phyloP scores from a whole-genome alignment of 345 rosid genomes.

The Raphanus raphanistrum region DNA sequence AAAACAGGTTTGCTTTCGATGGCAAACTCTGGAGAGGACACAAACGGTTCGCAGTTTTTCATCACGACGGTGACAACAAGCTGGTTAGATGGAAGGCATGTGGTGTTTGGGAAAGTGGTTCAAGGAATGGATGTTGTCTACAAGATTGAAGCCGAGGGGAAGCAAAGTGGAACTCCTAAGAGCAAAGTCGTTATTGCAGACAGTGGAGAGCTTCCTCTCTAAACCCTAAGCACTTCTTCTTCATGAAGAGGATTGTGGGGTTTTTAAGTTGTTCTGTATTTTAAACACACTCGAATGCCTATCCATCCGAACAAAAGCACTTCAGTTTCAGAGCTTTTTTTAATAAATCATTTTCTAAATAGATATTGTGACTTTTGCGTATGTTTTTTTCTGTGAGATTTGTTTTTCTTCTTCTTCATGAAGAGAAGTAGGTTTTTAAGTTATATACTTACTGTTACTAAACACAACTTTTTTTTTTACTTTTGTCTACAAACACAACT shows the following conservation, averaged over 20 bases:
- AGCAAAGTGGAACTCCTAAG: slow-evolving; percentile 37
- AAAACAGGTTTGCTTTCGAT: slow-evolving; percentile 70
- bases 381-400: background rate
- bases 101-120: slow-evolving; percentile 93
- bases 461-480: background rate
- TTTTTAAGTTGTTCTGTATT: slow-evolving; percentile 13
- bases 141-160: slow-evolving; percentile 94
- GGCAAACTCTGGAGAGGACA: slow-evolving; percentile 94
- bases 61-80: background rate
- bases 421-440: background rate
- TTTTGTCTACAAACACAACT: background rate
- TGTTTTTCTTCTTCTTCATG: background rate
- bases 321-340: background rate
- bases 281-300: background rate
- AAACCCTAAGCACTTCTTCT: slow-evolving; percentile 23
- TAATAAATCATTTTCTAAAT: background rate
- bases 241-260: background rate
- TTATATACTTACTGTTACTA: background rate
- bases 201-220: slow-evolving; percentile 90
- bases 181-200: slow-evolving; percentile 82
- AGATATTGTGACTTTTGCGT: slow-evolving; percentile 45
- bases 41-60: slow-evolving; percentile 70
- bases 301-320: background rate
- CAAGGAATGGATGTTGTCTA: slow-evolving; percentile 96
- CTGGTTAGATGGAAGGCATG: slow-evolving; percentile 82